Evolutionary conservation across 2,329 filamentous ascomycete genomes (phyloP), one percentile per base, ranked within the genome.

Genomic region (Exophiala bonariae): DNA sequence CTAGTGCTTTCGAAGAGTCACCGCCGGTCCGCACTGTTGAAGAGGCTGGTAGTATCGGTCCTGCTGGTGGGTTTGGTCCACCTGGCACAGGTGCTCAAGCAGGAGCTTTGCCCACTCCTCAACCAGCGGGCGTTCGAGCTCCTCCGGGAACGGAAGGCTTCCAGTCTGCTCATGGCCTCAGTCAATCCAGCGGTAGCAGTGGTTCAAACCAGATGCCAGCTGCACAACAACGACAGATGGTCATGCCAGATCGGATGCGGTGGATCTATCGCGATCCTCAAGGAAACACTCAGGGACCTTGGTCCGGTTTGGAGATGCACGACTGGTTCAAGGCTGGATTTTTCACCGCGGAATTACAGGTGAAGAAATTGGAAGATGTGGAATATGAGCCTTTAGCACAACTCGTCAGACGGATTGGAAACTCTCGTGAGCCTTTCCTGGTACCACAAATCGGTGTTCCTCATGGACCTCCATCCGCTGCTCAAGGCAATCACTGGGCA

Each of bases 241-340:
- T 99, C 4, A 97, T 99, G 93, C 93, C 93, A 2, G 93, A 99
- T 66, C 81, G 95, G 11, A 99, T 99, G 90, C 81, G 92, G 60
- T 99, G 93, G 93, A 92, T 96, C 14, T 99, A 99, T 65, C 84
- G 95, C 42, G 93, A 99, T 64, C 93, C 93, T 4, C 89, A 95
- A 64, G 90, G 90, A 17, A 86, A 89, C 53, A 85, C 89, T 4
- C 93, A 99, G 64, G 93, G 93, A 0, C 93, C 93, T 0, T 99
- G 93, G 71, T 96, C 90, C 31, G 93, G 93, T 1, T 74, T 99
- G 40, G 93, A 99, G 69, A 99, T 99, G 93, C 95, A 99, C 59
- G 95, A 99, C 61, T 99, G 93, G 93, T 99, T 97, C 72, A 97
- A 97, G 67, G 92, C 91, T 30, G 91, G 92, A 36, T 99, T 97